A percentile compares a stretch with the other conserved stretches of the same genome.
Evolutionary conservation across 257 asterid species (phyloP).

Genomic region (Oldenlandia corymbosa): DNA sequence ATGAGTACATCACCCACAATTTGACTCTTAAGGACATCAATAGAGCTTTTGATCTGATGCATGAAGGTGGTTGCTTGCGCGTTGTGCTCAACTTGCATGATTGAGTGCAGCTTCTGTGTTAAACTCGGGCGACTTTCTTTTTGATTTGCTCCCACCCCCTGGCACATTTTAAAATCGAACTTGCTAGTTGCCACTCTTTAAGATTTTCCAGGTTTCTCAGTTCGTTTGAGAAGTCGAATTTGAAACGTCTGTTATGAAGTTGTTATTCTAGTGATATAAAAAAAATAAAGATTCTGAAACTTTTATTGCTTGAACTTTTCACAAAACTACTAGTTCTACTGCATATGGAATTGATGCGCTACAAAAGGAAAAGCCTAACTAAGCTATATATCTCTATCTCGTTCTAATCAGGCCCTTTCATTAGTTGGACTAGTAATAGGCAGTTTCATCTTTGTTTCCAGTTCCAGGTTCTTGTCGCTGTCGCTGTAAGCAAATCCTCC

Average conservation of each 20-base stretch:
- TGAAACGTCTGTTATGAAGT: no score
- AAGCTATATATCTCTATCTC: not conserved
- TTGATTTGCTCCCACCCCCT: not conserved
- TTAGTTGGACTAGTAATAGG: not conserved
- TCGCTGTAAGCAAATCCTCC: conserved; percentile 40
- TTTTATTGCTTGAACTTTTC: no score
- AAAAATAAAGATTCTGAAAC: no score
- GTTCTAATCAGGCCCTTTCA: not conserved
- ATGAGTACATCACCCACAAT: conserved; percentile 88
- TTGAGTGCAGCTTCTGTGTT: conserved; percentile 38
- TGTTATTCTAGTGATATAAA: no score
- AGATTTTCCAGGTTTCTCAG: no score
- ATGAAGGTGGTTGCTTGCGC: conserved; percentile 75
- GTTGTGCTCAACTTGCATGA: conserved; percentile 63
- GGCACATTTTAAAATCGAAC: no score
- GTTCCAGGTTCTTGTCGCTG: not conserved
- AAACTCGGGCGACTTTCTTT: no score
- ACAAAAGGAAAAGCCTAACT: not conserved
- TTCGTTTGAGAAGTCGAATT: no score
- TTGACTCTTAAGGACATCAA: conserved; percentile 68
- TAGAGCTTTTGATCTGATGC: conserved; percentile 87
- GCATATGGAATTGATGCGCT: no score
- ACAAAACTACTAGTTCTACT: no score
- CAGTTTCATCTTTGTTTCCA: not conserved
- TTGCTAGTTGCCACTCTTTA: not conserved